Evolutionary conservation across 345 rosid species (phyloP).

Genomic region (Toxicodendron radicans): DNA sequence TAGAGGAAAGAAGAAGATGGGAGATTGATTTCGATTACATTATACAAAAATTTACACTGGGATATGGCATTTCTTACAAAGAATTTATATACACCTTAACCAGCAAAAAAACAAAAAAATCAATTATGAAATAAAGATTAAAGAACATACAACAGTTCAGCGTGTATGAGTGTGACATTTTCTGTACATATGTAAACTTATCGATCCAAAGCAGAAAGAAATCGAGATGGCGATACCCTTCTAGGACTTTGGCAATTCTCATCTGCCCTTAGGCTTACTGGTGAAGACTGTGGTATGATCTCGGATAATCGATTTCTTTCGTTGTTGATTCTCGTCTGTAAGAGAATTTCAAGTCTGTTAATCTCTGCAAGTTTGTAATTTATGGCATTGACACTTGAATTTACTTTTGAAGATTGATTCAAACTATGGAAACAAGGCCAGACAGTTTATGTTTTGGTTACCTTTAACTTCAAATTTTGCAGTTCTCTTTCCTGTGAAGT

Average conservation of each 20-base stretch:
- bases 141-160: background rate
- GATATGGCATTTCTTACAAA: slow-evolving; percentile 7
- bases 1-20: background rate
- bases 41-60: background rate
- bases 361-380: background rate
- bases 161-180: background rate
- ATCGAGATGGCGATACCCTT: slow-evolving; percentile 44
- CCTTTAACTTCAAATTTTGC: slow-evolving; percentile 60
- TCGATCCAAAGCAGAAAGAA: slow-evolving; percentile 57
- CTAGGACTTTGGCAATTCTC: slow-evolving; percentile 53
- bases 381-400: background rate
- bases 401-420: slow-evolving; percentile 2
- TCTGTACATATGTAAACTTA: slow-evolving; percentile 11
- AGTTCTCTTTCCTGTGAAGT: slow-evolving; percentile 65
- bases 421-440: slow-evolving; percentile 1
- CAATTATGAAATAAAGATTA: background rate
- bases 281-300: slow-evolving; percentile 49
- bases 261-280: slow-evolving; percentile 38
- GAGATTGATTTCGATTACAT: background rate
- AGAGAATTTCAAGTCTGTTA: slow-evolving; percentile 6
- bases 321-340: slow-evolving; percentile 46
- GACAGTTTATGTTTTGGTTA: slow-evolving; percentile 12
- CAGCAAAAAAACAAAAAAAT: background rate
- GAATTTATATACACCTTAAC: background rate
- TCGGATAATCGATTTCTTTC: slow-evolving; percentile 59